Conservation (phyloP, 345 rosid genomes). For the Bretschneidera sinensis region DNA sequence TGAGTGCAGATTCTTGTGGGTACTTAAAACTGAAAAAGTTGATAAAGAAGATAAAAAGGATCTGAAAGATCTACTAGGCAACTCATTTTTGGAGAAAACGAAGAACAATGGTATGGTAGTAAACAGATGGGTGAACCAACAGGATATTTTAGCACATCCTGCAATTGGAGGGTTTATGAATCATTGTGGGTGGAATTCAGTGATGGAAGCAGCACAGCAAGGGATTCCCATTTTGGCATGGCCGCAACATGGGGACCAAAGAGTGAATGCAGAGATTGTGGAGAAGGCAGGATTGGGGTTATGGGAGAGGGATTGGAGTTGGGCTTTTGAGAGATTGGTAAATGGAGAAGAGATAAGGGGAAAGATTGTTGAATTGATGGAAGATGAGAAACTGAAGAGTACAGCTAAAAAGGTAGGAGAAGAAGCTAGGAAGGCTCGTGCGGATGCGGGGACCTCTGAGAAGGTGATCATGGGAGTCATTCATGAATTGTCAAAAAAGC, state of each 20-base stretch:
- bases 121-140: constrained; percentile 42
- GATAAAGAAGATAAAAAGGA: constrained; percentile 37
- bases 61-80: constrained; percentile 27
- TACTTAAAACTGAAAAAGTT: constrained; percentile 24
- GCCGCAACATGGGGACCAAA: constrained; percentile 45
- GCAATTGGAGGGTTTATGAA: constrained; percentile 36
- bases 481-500: not conserved
- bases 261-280: constrained; percentile 30
- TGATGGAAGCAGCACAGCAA: constrained; percentile 34
- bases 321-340: constrained; percentile 11
- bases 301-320: constrained; percentile 23
- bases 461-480: not conserved
- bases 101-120: constrained; percentile 26
- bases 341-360: constrained; percentile 31
- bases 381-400: constrained; percentile 17
- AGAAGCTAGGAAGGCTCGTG: constrained; percentile 29
- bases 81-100: constrained; percentile 14
- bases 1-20: too few species aligned
- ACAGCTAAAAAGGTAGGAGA: constrained; percentile 21
- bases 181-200: constrained; percentile 49
- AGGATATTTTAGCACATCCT: constrained; percentile 25
- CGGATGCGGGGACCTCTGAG: constrained; percentile 21
- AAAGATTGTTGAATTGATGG: constrained; percentile 32
- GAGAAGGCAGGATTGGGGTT: constrained; percentile 28
- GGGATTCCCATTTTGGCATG: constrained; percentile 41